These are phyloP conservation scores for Nelumbo lutea DNA, from an alignment of 164 flowering plant species.

Conservation along the genomic window DNA sequence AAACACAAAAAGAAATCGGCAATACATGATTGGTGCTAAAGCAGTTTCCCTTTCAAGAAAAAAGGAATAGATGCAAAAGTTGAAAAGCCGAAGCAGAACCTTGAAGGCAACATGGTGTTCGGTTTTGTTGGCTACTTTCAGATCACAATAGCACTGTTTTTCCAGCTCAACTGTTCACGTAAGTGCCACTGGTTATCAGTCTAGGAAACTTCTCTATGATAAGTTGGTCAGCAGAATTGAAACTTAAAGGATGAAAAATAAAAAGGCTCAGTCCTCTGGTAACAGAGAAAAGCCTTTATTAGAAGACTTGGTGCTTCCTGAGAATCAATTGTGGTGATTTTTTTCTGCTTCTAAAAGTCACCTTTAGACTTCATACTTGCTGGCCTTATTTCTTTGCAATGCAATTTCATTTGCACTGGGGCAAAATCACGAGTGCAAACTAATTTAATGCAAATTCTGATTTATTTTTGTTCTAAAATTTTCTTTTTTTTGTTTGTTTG, in stretches of 20 bases:
- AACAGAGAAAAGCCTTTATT: not conserved
- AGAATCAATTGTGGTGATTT: no score
- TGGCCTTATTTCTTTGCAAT: no score
- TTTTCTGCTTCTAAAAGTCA: no score
- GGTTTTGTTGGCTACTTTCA: constrained; percentile 74
- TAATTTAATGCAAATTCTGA: no score
- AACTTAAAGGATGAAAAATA: not conserved
- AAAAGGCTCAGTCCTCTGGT: not conserved
- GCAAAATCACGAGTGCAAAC: no score
- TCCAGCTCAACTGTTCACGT: constrained; percentile 78
- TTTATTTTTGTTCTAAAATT: no score
- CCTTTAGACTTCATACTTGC: no score
- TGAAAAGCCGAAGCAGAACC: constrained; percentile 36
- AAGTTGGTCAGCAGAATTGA: not conserved
- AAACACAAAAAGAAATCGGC: not conserved
- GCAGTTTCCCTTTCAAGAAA: constrained; percentile 2
- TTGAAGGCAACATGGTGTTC: constrained; percentile 89
- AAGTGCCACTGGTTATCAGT: constrained; percentile 3
- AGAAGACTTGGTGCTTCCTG: not conserved
- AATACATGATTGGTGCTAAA: not conserved
- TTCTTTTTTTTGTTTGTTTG: no score
- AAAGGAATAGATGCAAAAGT: not conserved
- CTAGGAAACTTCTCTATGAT: not conserved
- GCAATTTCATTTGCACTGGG: no score
- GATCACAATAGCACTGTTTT: constrained; percentile 77